These are phyloP conservation scores for Clonostachys sp. DNA, from an alignment of 2,329 filamentous ascomycete species.

Conservation along the genomic window DNA sequence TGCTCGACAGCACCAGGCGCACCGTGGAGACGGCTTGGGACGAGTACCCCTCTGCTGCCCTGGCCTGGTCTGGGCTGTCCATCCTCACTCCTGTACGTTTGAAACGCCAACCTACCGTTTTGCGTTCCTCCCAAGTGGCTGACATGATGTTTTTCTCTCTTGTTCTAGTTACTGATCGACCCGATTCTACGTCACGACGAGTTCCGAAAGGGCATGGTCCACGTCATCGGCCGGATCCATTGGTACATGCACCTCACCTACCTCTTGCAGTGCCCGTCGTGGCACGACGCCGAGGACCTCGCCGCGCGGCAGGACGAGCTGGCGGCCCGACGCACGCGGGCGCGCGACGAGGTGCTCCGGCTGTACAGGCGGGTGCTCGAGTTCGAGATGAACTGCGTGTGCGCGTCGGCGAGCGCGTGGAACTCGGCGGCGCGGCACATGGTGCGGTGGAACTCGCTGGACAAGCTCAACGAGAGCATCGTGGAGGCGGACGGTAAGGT, in stretches of 20 bases:
- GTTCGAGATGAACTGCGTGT: conserved; percentile 32
- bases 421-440: conserved; percentile 27
- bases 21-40: conserved; percentile 16
- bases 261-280: conserved; percentile 10
- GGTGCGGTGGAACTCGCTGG: conserved; percentile 24
- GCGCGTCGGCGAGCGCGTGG: conserved; percentile 28
- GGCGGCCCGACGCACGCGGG: conserved; percentile 8
- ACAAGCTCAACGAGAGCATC: conserved; percentile 15
- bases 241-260: conserved; percentile 25
- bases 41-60: conserved; percentile 17
- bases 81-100: conserved; percentile 26
- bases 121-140: background rate
- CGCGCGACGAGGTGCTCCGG: conserved; percentile 13
- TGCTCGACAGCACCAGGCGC: conserved; percentile 17
- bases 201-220: conserved; percentile 18
- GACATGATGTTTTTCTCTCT: background rate
- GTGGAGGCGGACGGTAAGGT: conserved; percentile 17
- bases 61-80: conserved; percentile 29
- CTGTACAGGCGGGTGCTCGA: conserved; percentile 26
- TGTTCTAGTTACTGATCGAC: conserved; percentile 23
- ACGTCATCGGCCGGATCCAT: conserved; percentile 22
- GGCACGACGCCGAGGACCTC: conserved; percentile 7
- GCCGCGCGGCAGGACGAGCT: conserved; percentile 14
- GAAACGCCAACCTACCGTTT: background rate
- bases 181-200: conserved; percentile 23